These are phyloP conservation scores for Pseudocercospora ulei DNA, from an alignment of 2,329 filamentous ascomycete genomes.

Conservation along the genomic window DNA sequence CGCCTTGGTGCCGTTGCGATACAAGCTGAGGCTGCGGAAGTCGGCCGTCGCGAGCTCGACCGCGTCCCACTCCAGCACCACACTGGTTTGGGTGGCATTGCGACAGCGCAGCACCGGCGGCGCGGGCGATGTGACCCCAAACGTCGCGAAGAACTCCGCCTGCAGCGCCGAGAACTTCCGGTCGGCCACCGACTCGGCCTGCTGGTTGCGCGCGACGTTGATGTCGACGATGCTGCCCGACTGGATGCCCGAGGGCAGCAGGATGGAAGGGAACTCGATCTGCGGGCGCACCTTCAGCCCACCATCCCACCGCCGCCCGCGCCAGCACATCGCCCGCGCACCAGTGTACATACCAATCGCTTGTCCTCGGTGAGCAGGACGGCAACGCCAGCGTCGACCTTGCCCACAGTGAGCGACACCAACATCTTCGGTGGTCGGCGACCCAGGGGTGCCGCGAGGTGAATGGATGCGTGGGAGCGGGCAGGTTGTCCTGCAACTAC, in stretches of 20 bases:
- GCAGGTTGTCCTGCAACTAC: no score
- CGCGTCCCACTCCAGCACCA: conserved; percentile 96
- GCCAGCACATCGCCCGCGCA: no score
- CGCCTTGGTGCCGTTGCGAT: conserved; percentile 92
- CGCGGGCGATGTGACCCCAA: conserved; percentile 68
- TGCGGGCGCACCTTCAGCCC: no score
- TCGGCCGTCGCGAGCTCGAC: conserved; percentile 87
- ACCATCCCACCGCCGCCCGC: no score
- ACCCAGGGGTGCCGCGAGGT: conserved; percentile 2
- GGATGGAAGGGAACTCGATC: conserved; percentile 98
- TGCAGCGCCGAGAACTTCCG: conserved; percentile 76
- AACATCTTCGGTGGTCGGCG: conserved; percentile 56
- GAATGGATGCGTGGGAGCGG: no score
- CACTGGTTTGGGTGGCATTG: conserved; percentile 96
- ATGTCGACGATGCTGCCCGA: conserved; percentile 98
- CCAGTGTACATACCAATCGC: conserved; percentile 62
- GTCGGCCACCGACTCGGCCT: conserved; percentile 65
- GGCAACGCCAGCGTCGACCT: conserved; percentile 96
- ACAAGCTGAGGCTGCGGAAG: conserved; percentile 77
- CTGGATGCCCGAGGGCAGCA: conserved; percentile 87
- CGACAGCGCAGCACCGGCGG: conserved; percentile 76
- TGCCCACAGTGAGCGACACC: conserved; percentile 95
- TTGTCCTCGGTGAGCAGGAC: conserved; percentile 96
- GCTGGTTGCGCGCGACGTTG: conserved; percentile 76
- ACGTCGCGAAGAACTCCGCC: conserved; percentile 73